Evolutionary conservation across 345 rosid species (phyloP).

Genomic region (Lepidium aucheri): DNA sequence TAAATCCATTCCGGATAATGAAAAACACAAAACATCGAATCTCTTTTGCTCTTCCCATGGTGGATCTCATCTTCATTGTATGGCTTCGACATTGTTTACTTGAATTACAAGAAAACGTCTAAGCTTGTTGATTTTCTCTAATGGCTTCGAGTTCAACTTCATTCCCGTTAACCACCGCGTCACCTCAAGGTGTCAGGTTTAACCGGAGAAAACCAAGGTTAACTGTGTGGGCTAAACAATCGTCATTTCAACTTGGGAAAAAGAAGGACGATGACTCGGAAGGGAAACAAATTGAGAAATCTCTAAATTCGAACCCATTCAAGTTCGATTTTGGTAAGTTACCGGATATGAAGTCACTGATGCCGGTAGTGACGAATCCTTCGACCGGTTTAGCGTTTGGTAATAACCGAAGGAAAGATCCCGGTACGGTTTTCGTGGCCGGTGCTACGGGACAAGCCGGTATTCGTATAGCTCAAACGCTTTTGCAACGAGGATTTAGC

Average conservation of each 20-base stretch:
- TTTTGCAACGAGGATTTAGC: conserved; percentile 70
- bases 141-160: conserved; percentile 67
- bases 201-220: conserved; percentile 34
- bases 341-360: conserved; percentile 51
- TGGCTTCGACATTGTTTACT: conserved; percentile 15
- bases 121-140: conserved; percentile 35
- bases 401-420: conserved; percentile 57
- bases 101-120: conserved; percentile 13
- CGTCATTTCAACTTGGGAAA: conserved; percentile 47
- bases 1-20: conserved; percentile 33
- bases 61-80: conserved; percentile 20
- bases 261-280: conserved; percentile 31
- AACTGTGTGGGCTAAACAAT: conserved; percentile 48
- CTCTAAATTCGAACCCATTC: conserved; percentile 45
- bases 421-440: conserved; percentile 79
- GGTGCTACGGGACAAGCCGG: conserved; percentile 96
- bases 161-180: conserved; percentile 44
- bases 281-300: conserved; percentile 27
- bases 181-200: conserved; percentile 33
- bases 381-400: conserved; percentile 55
- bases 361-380: conserved; percentile 45
- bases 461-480: conserved; percentile 59
- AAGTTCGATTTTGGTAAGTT: conserved; percentile 51
- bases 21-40: conserved; percentile 6
- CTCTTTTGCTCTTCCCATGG: conserved; percentile 11